Evolutionary conservation across 352 stramenopile genomes (phyloP).

Genomic region (Salisapilia sapeloensis): DNA sequence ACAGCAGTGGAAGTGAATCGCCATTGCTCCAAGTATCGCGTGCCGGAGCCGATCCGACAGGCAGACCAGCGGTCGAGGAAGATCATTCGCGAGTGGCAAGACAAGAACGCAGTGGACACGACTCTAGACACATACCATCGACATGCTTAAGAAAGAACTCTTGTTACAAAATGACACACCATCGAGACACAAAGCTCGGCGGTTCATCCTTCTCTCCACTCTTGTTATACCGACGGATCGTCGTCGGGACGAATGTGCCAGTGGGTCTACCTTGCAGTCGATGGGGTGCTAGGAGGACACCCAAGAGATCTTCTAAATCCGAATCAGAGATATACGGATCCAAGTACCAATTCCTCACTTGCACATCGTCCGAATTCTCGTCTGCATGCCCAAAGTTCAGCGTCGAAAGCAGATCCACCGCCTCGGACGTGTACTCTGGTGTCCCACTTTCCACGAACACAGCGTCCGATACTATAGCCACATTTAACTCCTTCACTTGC

Average conservation of each 20-base stretch:
- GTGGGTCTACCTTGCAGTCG: slow-evolving; percentile 30
- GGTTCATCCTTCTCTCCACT: slow-evolving; percentile 37
- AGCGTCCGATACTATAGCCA: slow-evolving; percentile 34
- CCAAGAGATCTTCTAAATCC: slow-evolving; percentile 33
- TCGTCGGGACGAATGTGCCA: slow-evolving; percentile 18
- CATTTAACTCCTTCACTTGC: not conserved
- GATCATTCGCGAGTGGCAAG: slow-evolving; percentile 57
- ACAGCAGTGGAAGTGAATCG: slow-evolving; percentile 35
- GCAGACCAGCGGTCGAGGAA: slow-evolving; percentile 66
- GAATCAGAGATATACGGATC: slow-evolving; percentile 62
- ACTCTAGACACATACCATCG: slow-evolving; percentile 19
- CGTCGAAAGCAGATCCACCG: slow-evolving; percentile 24
- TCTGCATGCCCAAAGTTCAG: slow-evolving; percentile 41
- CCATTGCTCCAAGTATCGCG: slow-evolving; percentile 41
- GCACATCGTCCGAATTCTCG: slow-evolving; percentile 4
- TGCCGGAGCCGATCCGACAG: slow-evolving; percentile 76
- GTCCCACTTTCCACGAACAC: slow-evolving; percentile 56
- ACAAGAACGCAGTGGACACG: slow-evolving; percentile 18
- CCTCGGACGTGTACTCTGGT: slow-evolving; percentile 26
- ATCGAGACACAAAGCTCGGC: slow-evolving; percentile 39
- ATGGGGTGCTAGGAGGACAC: slow-evolving; percentile 14
- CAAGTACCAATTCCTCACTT: slow-evolving; percentile 34
- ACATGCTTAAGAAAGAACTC: not conserved
- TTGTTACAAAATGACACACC: slow-evolving; percentile 45
- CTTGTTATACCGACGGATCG: slow-evolving; percentile 29